Conservation (phyloP, 2,329 filamentous ascomycete genomes). For the Fusarium proliferatum region DNA sequence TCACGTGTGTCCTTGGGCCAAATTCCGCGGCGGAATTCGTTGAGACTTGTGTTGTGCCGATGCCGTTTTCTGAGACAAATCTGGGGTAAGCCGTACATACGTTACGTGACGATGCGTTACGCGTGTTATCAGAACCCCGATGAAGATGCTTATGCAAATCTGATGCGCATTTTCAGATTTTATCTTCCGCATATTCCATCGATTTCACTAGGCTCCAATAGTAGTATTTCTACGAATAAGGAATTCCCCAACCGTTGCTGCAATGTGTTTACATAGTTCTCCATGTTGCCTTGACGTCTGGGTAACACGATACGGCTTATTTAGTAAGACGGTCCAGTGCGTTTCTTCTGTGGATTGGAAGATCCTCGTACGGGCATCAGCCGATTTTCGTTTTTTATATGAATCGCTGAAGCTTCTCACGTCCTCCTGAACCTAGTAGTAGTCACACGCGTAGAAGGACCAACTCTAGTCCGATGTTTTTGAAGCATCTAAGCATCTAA, state of each 20-base stretch:
- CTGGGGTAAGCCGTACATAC: conserved; percentile 15
- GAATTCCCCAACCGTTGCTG: background rate
- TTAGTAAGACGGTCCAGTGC: background rate
- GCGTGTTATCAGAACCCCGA: background rate
- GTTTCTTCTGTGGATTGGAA: background rate
- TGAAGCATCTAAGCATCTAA: background rate
- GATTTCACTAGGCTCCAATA: background rate
- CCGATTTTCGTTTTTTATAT: background rate
- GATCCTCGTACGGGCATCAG: background rate
- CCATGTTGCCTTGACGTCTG: background rate
- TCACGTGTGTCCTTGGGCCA: conserved; percentile 9
- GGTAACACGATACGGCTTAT: background rate
- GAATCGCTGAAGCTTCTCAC: background rate
- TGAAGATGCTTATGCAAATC: conserved; percentile 22
- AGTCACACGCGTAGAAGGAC: background rate
- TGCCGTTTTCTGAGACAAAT: conserved; percentile 28
- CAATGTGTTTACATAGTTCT: background rate
- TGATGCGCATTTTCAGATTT: conserved; percentile 9
- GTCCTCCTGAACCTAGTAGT: background rate
- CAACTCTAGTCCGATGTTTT: background rate
- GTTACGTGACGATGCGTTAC: background rate
- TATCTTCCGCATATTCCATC: background rate
- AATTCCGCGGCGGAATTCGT: background rate
- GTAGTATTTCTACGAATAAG: background rate
- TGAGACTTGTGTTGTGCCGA: conserved; percentile 6